A percentile compares a stretch with the other conserved stretches of the same genome.
phyloP scores from a whole-genome alignment of 1,284 basidiomycete species.

The Termitomyces sp. region DNA sequence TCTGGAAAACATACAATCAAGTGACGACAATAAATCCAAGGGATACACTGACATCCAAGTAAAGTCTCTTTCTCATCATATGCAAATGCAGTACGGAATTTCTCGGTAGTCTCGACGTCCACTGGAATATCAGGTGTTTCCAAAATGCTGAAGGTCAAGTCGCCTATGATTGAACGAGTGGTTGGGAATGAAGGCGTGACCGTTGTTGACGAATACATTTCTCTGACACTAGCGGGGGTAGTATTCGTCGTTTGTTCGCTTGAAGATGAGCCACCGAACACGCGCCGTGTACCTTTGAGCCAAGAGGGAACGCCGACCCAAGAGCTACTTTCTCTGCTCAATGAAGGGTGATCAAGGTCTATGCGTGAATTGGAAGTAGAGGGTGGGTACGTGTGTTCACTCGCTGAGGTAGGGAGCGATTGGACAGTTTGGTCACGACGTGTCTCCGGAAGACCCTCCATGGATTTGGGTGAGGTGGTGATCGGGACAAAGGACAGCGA shows the following conservation, averaged over 20 bases:
- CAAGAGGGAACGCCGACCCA: conserved; percentile 72
- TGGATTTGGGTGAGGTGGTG: conserved; percentile 34
- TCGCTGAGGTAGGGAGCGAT: conserved; percentile 22
- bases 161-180: conserved; percentile 38
- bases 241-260: conserved; percentile 22
- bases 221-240: conserved; percentile 34
- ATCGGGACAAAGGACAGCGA: conserved; percentile 59
- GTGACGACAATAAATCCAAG: not conserved
- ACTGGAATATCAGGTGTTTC: conserved; percentile 59
- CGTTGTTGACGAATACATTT: conserved; percentile 51
- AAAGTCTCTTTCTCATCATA: conserved; percentile 84
- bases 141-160: conserved; percentile 72
- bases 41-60: conserved; percentile 67
- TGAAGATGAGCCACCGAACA: conserved; percentile 29
- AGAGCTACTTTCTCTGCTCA: conserved; percentile 42
- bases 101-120: conserved; percentile 64
- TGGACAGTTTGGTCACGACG: conserved; percentile 17
- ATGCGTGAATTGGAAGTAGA: conserved; percentile 43
- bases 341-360: conserved; percentile 39
- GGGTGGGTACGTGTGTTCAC: conserved; percentile 74
- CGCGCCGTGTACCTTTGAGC: conserved; percentile 55
- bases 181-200: conserved; percentile 26
- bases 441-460: conserved; percentile 16
- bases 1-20: conserved; percentile 40
- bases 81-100: conserved; percentile 77